Percentiles rank a stretch among this genome's conserved stretches.
These are phyloP conservation scores for Nevesoporus exiguus DNA, from an alignment of 768 basidiomycete species.

Conservation along the genomic window DNA sequence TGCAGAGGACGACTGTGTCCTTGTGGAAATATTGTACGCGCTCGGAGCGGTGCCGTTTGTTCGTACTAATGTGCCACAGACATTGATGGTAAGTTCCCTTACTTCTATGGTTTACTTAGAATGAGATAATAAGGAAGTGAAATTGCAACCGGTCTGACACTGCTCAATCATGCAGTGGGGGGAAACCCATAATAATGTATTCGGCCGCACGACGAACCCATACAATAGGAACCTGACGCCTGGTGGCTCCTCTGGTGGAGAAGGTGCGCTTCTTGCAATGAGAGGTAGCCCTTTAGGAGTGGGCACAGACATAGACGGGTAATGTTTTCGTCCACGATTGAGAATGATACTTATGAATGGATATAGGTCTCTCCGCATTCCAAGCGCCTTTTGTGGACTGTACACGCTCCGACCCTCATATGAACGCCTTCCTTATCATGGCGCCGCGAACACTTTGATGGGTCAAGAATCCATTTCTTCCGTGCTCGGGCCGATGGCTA, in stretches of 20 bases:
- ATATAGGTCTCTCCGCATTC: constrained; percentile 68
- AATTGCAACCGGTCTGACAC: background rate
- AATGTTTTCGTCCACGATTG: constrained; percentile 1
- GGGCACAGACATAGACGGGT: constrained; percentile 84
- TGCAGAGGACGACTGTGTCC: constrained; percentile 56
- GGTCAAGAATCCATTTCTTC: constrained; percentile 74
- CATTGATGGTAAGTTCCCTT: constrained; percentile 53
- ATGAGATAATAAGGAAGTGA: background rate
- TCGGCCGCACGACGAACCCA: constrained; percentile 78
- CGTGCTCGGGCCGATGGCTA: constrained; percentile 71
- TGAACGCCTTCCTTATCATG: constrained; percentile 66
- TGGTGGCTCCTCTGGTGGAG: constrained; percentile 87
- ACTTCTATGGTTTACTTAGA: background rate
- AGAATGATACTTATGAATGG: background rate
- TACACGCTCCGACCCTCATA: constrained; percentile 75
- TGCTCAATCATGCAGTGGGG: constrained; percentile 48
- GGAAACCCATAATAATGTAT: constrained; percentile 78
- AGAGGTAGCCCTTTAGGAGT: constrained; percentile 55
- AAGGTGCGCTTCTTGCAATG: constrained; percentile 67
- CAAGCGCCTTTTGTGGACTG: constrained; percentile 62
- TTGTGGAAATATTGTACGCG: constrained; percentile 62
- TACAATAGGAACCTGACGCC: constrained; percentile 66
- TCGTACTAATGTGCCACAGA: constrained; percentile 75
- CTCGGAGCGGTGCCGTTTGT: constrained; percentile 72
- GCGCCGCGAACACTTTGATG: constrained; percentile 60